Conservation (phyloP, 768 basidiomycete genomes). For the Kockovaella imperatae region DNA sequence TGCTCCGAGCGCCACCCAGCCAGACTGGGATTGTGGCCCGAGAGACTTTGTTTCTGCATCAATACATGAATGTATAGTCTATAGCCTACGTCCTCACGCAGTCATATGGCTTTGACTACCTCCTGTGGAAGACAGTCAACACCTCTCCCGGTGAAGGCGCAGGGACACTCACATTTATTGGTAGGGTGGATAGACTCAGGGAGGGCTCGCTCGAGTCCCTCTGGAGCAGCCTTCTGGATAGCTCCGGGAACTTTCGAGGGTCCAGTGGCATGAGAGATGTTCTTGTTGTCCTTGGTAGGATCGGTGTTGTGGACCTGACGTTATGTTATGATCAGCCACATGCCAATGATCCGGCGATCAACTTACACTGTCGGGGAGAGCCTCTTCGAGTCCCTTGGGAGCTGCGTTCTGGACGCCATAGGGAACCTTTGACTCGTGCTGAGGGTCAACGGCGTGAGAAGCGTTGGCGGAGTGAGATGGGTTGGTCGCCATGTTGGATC, state of each 20-base stretch:
- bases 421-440: constrained; percentile 19
- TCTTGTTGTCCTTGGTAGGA: constrained; percentile 6
- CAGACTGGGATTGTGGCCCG: no score
- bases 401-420: constrained; percentile 12
- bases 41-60: no score
- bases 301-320: constrained; percentile 23
- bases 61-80: no score
- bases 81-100: no score
- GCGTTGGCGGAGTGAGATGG: no score
- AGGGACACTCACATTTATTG: background rate
- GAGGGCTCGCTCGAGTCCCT: constrained; percentile 22
- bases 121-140: no score
- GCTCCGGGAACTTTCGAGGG: constrained; percentile 26
- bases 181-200: constrained; percentile 25
- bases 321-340: background rate
- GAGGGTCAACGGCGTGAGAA: constrained; percentile 19
- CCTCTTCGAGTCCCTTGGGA: constrained; percentile 12
- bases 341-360: background rate
- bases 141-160: no score
- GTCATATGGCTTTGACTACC: no score
- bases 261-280: constrained; percentile 26
- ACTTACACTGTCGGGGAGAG: constrained; percentile 18
- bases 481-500: no score
- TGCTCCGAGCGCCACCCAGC: no score
- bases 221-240: constrained; percentile 27